phyloP scores from a whole-genome alignment of 495 filamentous ascomycete species.

The Aspergillus wentii region DNA sequence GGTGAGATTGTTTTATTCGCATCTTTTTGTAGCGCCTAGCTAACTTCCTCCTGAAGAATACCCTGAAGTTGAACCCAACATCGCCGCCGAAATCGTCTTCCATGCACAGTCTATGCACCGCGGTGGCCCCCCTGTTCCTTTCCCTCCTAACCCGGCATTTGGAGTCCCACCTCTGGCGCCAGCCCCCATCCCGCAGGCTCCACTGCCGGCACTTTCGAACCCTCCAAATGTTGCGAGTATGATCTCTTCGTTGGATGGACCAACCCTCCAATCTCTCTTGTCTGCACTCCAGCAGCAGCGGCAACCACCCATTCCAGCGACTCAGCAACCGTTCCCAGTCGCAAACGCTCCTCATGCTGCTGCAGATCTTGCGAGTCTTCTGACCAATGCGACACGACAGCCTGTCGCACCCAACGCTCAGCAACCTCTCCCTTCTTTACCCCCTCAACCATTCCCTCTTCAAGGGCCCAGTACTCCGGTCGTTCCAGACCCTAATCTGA shows the following conservation, averaged over 20 bases:
- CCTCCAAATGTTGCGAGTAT: conserved; percentile 40
- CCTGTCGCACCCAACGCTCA: conserved; percentile 29
- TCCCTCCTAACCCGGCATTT: conserved; percentile 39
- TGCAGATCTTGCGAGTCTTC: conserved; percentile 57
- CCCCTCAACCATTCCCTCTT: conserved; percentile 29
- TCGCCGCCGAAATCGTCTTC: conserved; percentile 74
- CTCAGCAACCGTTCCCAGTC: conserved; percentile 32
- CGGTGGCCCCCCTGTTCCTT: conserved; percentile 36
- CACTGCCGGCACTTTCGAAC: conserved; percentile 26
- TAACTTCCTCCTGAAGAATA: conserved; percentile 53
- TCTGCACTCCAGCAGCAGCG: conserved; percentile 49
- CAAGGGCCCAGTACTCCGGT: conserved; percentile 26
- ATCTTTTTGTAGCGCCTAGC: conserved; percentile 1
- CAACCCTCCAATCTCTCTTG: conserved; percentile 68
- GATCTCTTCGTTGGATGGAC: conserved; percentile 61
- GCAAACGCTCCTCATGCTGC: conserved; percentile 27
- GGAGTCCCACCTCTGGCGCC: conserved; percentile 34
- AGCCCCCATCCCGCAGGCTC: conserved; percentile 28
- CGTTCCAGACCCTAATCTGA: conserved; percentile 37
- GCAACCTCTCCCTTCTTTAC: conserved; percentile 27
- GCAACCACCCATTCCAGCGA: conserved; percentile 37
- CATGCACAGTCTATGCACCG: conserved; percentile 63
- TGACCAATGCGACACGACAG: conserved; percentile 45
- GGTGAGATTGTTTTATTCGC: conserved; percentile 35
- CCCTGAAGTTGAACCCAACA: conserved; percentile 66